Base-by-base conservation (phyloP, 2,329 filamentous ascomycete genomes). In the Pseudocercospora pini-densiflorae region DNA sequence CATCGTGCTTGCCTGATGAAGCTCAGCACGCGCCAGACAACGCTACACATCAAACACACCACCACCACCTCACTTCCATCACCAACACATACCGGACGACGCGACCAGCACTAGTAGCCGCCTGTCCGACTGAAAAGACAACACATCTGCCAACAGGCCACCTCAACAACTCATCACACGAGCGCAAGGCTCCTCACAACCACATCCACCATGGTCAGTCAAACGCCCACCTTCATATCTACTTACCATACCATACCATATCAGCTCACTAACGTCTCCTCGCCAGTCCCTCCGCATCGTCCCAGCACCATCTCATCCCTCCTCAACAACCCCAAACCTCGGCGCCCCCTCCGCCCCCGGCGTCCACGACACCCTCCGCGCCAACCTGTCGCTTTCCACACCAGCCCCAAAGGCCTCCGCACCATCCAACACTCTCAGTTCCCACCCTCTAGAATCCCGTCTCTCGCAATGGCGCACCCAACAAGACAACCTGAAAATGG, bases 401-500 rank as follows among this genome's bases (percentile, higher is more conserved):
- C 67, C 74, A 65, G 68, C 88, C n/a, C 83, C 83, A 59, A 79
- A 87, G 62, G 74, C 80, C 71, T 78, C 85, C 65, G 78, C 81
- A 62, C 76, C 80, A 67, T 77, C 73, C 70, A 76, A 77, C 63
- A 77, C 77, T 72, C 84, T 90, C 70, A 92, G 89, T 51, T 82
- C 90, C 2, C 95, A 99, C 85, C 95, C 95, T 0, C 92, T 99
- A 75, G 95, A 98, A 83, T 85, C 92, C 62, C 93, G 95, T 69
- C 91, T 99, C 66, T 88, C 90, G 76, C 87, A 89, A 77, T 99
- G 95, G 95, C 92, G 94, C 81, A 85, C 90, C 65, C 97, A 94
- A 49, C 94, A 97, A 82, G 91, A 97, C 75, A 80, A 84, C 36
- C 81, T 97, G 78, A 95, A 96, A 82, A 95, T 97, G 92, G 89